These are phyloP conservation scores for Aspergillus tanneri DNA, from an alignment of 2,329 filamentous ascomycete genomes.

Conservation along the genomic window DNA sequence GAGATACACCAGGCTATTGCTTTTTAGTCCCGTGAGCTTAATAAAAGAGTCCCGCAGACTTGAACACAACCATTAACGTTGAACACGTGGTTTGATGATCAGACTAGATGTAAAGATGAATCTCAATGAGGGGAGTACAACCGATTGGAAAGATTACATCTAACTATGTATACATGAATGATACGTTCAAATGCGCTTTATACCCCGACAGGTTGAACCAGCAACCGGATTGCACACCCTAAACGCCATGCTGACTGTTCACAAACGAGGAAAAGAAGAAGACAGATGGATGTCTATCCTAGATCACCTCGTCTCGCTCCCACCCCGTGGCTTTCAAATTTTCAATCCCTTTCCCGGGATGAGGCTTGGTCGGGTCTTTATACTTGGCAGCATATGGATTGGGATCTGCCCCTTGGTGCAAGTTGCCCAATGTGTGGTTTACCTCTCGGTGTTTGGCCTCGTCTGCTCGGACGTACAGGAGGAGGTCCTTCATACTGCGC, in stretches of 20 bases:
- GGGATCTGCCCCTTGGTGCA: conserved; percentile 80
- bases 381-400: conserved; percentile 89
- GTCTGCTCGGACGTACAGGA: conserved; percentile 86
- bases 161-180: too few species aligned
- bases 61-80: too few species aligned
- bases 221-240: neutral
- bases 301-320: conserved; percentile 77
- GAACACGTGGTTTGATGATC: too few species aligned
- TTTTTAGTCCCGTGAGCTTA: too few species aligned
- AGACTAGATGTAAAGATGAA: too few species aligned
- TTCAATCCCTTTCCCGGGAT: conserved; percentile 67
- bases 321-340: conserved; percentile 70
- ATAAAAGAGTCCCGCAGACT: too few species aligned
- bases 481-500: conserved; percentile 78
- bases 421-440: conserved; percentile 89
- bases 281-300: conserved; percentile 9
- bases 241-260: neutral
- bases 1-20: too few species aligned
- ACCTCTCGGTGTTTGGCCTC: conserved; percentile 90
- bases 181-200: too few species aligned
- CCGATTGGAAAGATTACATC: too few species aligned
- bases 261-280: neutral
- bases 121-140: too few species aligned
- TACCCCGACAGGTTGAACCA: neutral
- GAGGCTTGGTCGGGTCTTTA: conserved; percentile 64